Conservation (phyloP, 805 yeast genomes). For the Saccharomycopsis schoenii region DNA sequence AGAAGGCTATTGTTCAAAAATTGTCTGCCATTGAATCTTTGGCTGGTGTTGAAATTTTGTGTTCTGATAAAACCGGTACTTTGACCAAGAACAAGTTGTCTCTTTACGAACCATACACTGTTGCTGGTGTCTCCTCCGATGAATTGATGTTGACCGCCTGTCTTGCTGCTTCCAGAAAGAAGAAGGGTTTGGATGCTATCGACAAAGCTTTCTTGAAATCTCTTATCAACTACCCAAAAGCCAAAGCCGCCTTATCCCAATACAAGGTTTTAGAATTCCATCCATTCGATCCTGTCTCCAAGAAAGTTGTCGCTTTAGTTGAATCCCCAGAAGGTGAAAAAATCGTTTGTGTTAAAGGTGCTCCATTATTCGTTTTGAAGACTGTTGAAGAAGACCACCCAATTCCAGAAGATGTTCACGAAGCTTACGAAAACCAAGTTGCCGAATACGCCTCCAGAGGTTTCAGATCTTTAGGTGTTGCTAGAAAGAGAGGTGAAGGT, state of each 20-base stretch:
- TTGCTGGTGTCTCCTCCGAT: conserved; percentile 92
- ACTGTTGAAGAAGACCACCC: conserved; percentile 97
- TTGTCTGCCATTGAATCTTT: conserved; percentile 93
- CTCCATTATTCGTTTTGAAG: conserved; percentile 92
- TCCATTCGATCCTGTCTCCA: conserved; percentile 96
- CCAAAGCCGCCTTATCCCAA: conserved; percentile 84
- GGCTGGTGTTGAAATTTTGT: conserved; percentile 95
- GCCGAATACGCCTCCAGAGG: conserved; percentile 98
- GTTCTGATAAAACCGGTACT: conserved; percentile 98
- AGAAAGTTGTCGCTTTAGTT: conserved; percentile 90
- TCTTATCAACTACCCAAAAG: conserved; percentile 79
- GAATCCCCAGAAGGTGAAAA: conserved; percentile 95
- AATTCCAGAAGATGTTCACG: conserved; percentile 86
- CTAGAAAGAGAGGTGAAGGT: conserved; percentile 96
- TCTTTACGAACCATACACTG: conserved; percentile 94
- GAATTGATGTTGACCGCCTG: conserved; percentile 96
- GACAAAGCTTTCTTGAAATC: conserved; percentile 95
- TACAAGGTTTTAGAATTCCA: conserved; percentile 93
- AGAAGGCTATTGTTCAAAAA: conserved; percentile 94
- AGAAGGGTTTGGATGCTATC: conserved; percentile 96
- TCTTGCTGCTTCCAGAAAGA: conserved; percentile 96
- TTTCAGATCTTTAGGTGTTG: conserved; percentile 97
- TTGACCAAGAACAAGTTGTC: conserved; percentile 95
- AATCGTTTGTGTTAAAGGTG: conserved; percentile 95
- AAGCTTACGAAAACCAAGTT: conserved; percentile 92